Evolutionary conservation across 768 basidiomycete species (phyloP).

Genomic region (Lactarius evosmus): DNA sequence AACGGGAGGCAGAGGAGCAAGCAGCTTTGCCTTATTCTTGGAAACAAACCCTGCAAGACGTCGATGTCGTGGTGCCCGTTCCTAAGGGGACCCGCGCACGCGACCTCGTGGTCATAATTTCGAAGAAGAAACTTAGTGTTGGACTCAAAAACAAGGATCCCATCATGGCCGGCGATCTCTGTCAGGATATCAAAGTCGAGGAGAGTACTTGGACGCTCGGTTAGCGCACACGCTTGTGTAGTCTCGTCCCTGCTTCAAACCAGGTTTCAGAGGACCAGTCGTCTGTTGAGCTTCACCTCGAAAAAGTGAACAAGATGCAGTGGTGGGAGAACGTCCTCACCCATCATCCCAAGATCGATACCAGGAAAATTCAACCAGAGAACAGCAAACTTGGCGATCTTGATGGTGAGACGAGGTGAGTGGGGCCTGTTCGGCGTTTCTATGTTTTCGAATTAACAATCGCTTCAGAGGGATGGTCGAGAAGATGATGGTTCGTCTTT

Average conservation of each 20-base stretch:
- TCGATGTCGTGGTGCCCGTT: conserved; percentile 80
- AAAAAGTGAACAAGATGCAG: conserved; percentile 81
- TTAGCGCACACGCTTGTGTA: conserved; percentile 40
- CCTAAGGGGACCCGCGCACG: conserved; percentile 82
- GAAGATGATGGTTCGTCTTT: conserved; percentile 94
- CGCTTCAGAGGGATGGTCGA: conserved; percentile 87
- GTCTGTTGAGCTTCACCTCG: conserved; percentile 69
- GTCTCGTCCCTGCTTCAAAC: conserved; percentile 5
- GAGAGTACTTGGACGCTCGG: conserved; percentile 97
- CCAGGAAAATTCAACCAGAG: conserved; percentile 89
- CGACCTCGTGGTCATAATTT: conserved; percentile 68
- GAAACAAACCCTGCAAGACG: conserved; percentile 85
- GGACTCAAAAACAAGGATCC: conserved; percentile 82
- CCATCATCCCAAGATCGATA: conserved; percentile 96
- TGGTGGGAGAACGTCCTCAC: conserved; percentile 99
- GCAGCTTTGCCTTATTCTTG: conserved; percentile 88
- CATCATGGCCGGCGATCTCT: conserved; percentile 86
- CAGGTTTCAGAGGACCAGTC: conserved; percentile 67
- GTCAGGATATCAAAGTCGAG: conserved; percentile 91
- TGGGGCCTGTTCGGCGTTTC: background rate
- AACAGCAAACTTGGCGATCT: conserved; percentile 96
- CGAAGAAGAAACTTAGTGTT: conserved; percentile 80
- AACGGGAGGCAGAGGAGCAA: conserved; percentile 75
- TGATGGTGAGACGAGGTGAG: conserved; percentile 88
- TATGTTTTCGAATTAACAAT: conserved; percentile 3